A percentile compares a stretch with the other conserved stretches of the same genome.
Evolutionary conservation across 2,329 filamentous ascomycete genomes (phyloP).

Genomic region (Microcyclospora tardicrescens): DNA sequence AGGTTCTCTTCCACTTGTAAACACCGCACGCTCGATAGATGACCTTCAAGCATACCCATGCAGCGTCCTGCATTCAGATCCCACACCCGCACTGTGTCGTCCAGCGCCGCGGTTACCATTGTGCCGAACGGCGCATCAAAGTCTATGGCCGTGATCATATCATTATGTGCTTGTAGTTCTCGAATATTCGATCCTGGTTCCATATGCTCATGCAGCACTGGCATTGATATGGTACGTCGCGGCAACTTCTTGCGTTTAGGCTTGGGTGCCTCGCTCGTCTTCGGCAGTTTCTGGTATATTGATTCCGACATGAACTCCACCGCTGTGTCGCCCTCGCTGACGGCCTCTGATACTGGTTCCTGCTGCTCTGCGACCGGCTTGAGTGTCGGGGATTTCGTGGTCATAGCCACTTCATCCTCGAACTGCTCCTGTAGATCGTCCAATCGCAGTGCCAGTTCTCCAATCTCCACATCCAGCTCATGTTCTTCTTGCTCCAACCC

Average conservation of each 20-base stretch:
- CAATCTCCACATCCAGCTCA: constrained; percentile 71
- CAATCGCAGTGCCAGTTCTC: constrained; percentile 47
- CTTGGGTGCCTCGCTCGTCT: constrained; percentile 30
- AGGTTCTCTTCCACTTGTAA: constrained; percentile 94
- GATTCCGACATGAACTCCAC: constrained; percentile 86
- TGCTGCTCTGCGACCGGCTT: constrained; percentile 28
- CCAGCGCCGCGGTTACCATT: constrained; percentile 79
- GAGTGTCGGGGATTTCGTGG: constrained; percentile 25
- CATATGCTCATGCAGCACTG: constrained; percentile 89
- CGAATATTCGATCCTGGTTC: constrained; percentile 78
- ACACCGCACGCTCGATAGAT: constrained; percentile 83
- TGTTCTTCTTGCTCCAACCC: constrained; percentile 82
- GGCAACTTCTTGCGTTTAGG: constrained; percentile 41
- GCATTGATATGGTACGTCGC: constrained; percentile 70
- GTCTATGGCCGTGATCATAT: constrained; percentile 78
- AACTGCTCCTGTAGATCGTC: constrained; percentile 50
- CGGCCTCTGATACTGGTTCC: constrained; percentile 36
- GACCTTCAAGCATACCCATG: constrained; percentile 82
- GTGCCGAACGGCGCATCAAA: constrained; percentile 97
- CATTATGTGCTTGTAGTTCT: constrained; percentile 77
- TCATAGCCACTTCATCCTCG: constrained; percentile 36
- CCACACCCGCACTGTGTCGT: constrained; percentile 93
- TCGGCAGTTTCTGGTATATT: constrained; percentile 83
- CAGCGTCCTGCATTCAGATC: constrained; percentile 88
- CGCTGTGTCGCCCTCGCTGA: constrained; percentile 25